Percentiles rank a stretch among this genome's conserved stretches.
Evolutionary conservation across 192 early-diverging fungal species (phyloP).

Genomic region (Borealophlyctis nickersoniae): DNA sequence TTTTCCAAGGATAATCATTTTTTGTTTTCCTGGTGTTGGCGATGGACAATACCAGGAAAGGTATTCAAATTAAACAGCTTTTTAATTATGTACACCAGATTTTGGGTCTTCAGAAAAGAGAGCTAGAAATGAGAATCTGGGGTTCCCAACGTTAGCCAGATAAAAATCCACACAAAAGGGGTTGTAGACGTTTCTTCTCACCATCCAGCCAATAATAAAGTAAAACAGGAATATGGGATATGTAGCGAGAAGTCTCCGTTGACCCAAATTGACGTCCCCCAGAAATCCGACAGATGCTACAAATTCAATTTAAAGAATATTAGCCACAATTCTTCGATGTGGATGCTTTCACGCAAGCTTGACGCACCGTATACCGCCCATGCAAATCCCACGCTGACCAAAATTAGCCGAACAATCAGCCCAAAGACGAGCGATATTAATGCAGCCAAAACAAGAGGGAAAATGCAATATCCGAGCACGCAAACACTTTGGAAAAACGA

Average conservation of each 20-base stretch:
- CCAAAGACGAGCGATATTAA: conserved; percentile 58
- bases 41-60: too few relatives aligned
- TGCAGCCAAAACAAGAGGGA: conserved; percentile 82
- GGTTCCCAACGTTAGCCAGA: too few relatives aligned
- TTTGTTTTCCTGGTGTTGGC: too few relatives aligned
- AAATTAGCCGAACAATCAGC: conserved; percentile 69
- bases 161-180: too few relatives aligned
- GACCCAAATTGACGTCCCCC: conserved; percentile 78
- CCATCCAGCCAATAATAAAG: conserved; percentile 92
- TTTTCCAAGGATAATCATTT: too few relatives aligned
- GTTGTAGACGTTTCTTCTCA: too few relatives aligned
- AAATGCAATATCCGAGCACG: conserved; percentile 94
- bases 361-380: conserved; percentile 86
- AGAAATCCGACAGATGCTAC: conserved; percentile 94
- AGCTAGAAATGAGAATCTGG: too few relatives aligned
- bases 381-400: conserved; percentile 71
- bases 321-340: too few relatives aligned
- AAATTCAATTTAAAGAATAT: conserved; percentile 31
- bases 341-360: too few relatives aligned
- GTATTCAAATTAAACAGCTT: too few relatives aligned
- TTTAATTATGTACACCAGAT: too few relatives aligned
- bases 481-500: conserved; percentile 98
- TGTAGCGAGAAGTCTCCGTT: conserved; percentile 80
- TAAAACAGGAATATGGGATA: conserved; percentile 97
- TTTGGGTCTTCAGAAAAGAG: too few relatives aligned